A percentile compares a stretch with the other conserved stretches of the same genome.
phyloP scores from a whole-genome alignment of 495 filamentous ascomycete species.

The Staphylotrichum longicolle region DNA sequence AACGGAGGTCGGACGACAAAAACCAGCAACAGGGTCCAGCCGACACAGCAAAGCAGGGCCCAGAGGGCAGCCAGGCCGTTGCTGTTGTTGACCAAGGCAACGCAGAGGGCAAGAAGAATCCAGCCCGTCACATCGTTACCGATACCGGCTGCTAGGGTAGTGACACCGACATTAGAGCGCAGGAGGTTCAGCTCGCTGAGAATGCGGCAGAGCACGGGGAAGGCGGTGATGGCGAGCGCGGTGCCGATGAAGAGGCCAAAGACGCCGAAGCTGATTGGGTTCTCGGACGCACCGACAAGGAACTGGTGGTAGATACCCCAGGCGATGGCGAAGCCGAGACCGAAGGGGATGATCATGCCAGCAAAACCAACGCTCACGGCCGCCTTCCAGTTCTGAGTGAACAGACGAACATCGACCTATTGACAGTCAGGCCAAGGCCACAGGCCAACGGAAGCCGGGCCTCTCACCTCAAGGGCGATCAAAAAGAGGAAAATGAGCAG shows the following conservation, averaged over 20 bases:
- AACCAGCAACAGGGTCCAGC: conserved; percentile 74
- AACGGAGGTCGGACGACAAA: conserved; percentile 76
- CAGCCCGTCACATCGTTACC: conserved; percentile 92
- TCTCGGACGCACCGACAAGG: conserved; percentile 53
- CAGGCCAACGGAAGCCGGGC: background rate
- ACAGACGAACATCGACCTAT: conserved; percentile 75
- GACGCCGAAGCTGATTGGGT: conserved; percentile 66
- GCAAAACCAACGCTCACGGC: conserved; percentile 78
- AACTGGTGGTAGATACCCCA: conserved; percentile 86
- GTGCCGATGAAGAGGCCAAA: conserved; percentile 94
- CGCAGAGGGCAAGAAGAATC: conserved; percentile 91
- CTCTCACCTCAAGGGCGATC: conserved; percentile 69
- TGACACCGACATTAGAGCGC: conserved; percentile 79
- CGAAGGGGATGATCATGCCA: conserved; percentile 82
- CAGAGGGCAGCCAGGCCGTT: conserved; percentile 83
- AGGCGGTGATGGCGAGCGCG: conserved; percentile 93
- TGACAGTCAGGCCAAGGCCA: background rate
- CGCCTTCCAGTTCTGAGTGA: conserved; percentile 82
- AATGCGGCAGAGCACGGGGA: conserved; percentile 93
- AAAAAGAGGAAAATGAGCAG: conserved; percentile 90
- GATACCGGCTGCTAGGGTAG: conserved; percentile 88
- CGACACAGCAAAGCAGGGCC: conserved; percentile 73
- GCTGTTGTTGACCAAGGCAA: conserved; percentile 87
- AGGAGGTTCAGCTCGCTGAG: conserved; percentile 90
- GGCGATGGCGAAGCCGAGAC: conserved; percentile 68